Evolutionary conservation across 2,329 filamentous ascomycete species (phyloP).

Genomic region (Geoglossum cookeanum): DNA sequence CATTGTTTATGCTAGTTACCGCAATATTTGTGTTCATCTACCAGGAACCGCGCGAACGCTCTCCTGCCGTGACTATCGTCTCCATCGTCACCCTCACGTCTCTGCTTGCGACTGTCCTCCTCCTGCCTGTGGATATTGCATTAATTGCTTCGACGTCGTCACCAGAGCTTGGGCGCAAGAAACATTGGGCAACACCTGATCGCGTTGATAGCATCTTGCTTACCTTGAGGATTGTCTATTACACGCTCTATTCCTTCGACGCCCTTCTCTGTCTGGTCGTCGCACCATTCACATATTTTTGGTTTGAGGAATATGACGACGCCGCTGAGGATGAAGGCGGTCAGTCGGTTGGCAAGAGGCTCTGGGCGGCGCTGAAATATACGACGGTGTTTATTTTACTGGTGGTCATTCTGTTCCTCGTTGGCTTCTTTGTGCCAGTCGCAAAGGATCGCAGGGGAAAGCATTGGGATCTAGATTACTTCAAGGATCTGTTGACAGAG

Average conservation of each 20-base stretch:
- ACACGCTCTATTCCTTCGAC: conserved; percentile 79
- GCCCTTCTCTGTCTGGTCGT: conserved; percentile 74
- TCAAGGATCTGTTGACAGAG: conserved; percentile 63
- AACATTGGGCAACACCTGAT: conserved; percentile 81
- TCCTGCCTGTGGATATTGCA: conserved; percentile 88
- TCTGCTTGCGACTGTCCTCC: conserved; percentile 75
- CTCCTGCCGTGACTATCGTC: conserved; percentile 60
- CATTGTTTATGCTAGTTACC: conserved; percentile 54
- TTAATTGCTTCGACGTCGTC: conserved; percentile 77
- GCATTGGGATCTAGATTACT: conserved; percentile 74
- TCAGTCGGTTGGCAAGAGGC: conserved; percentile 48
- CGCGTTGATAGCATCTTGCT: conserved; percentile 59
- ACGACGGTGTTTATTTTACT: conserved; percentile 69
- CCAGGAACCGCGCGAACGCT: conserved; percentile 75
- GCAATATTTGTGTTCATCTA: conserved; percentile 80
- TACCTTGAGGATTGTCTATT: conserved; percentile 78
- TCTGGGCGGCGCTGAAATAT: conserved; percentile 80
- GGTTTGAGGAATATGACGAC: conserved; percentile 94
- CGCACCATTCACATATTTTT: conserved; percentile 94
- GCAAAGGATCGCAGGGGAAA: conserved; percentile 45
- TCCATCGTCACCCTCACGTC: conserved; percentile 74
- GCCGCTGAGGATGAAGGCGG: conserved; percentile 64
- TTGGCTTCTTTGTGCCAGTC: conserved; percentile 86
- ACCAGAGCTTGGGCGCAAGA: conserved; percentile 59
- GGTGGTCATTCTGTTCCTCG: conserved; percentile 63